Evolutionary conservation across 2,329 filamentous ascomycete genomes (phyloP), one percentile per base, ranked within the genome.

Genomic region (Kalaharituber pfeilii): DNA sequence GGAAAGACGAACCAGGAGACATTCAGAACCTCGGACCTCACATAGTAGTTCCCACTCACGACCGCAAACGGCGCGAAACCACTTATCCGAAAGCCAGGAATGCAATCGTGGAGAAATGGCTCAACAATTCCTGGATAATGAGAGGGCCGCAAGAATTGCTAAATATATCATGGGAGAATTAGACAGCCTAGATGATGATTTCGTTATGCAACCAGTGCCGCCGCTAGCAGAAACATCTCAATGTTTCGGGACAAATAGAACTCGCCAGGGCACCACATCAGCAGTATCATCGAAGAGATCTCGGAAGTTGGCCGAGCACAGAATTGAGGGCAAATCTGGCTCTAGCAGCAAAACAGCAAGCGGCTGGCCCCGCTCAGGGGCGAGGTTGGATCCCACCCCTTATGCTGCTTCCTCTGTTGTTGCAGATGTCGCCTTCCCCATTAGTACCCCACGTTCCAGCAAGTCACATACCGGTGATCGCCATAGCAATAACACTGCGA

Each of bases 91-190:
- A 22, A 22, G 25, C 15, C n/a, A 47, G 11, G 6, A 22, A 5
- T 5, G n/a, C 42, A 11, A 22, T 13, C 42, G 42, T 22, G 33
- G 33, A 18, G n/a, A n/a, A n/a, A n/a, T n/a, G n/a, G n/a, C n/a
- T n/a, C 30, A n/a, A 9, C 30, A 36, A n/a, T 13, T 47, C 18
- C 25, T 47, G 18, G 42, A 47, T 22, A 22, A 47, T 22, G 42
- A 47, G 42, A 20, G 42, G 13, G 42, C 42, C 15, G 42, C 42
- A 22, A 47, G 42, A 47, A 47, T 47, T 25, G 42, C 42, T 25
- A 47, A 47, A 47, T 47, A 47, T 25, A 47, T 47, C 15, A 20
- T 20, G 42, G 42, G 42, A 22, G 42, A 47, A 47, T 13, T 47
- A 20, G 42, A 47, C 11, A 22, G 25, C 15, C 22, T 47, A 13